These are phyloP conservation scores for Rhodocollybia butyracea DNA, from an alignment of 768 basidiomycete genomes.

Conservation along the genomic window DNA sequence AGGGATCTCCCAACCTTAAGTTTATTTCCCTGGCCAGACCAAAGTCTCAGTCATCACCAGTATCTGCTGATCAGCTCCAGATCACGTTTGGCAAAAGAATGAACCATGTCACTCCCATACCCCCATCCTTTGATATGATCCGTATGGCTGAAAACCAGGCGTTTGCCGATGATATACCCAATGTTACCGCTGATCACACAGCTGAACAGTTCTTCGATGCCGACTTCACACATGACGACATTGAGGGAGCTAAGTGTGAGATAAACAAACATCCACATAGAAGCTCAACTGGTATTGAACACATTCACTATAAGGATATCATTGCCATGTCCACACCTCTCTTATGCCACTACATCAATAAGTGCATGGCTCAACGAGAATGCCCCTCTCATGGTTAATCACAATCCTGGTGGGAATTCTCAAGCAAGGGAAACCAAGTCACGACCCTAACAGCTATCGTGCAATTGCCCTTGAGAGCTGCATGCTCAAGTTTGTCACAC, in stretches of 20 bases:
- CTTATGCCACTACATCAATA: constrained; percentile 9
- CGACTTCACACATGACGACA: constrained; percentile 6
- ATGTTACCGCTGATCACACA: constrained; percentile 1
- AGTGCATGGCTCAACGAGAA: not conserved
- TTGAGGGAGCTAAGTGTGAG: not conserved
- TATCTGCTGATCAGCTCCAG: not conserved
- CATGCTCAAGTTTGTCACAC: too few relatives aligned
- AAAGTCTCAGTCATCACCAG: not conserved
- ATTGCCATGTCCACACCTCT: constrained; percentile 2
- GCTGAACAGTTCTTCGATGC: constrained; percentile 11
- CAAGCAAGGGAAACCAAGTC: constrained; percentile 11
- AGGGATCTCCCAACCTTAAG: too few relatives aligned
- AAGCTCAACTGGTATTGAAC: constrained; percentile 8
- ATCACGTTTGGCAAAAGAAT: constrained; percentile 6
- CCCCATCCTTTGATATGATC: not conserved
- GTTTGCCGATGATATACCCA: not conserved
- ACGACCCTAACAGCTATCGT: constrained; percentile 18
- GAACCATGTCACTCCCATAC: constrained; percentile 6
- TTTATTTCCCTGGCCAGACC: not conserved
- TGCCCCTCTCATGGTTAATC: constrained; percentile 9
- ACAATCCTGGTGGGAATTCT: constrained; percentile 12
- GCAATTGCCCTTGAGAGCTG: constrained; percentile 23
- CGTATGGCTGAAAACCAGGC: not conserved
- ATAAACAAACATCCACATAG: constrained; percentile 1
- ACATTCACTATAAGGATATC: constrained; percentile 7